Conservation (phyloP, 2,329 filamentous ascomycete genomes). For the Neurospora sp. region DNA sequence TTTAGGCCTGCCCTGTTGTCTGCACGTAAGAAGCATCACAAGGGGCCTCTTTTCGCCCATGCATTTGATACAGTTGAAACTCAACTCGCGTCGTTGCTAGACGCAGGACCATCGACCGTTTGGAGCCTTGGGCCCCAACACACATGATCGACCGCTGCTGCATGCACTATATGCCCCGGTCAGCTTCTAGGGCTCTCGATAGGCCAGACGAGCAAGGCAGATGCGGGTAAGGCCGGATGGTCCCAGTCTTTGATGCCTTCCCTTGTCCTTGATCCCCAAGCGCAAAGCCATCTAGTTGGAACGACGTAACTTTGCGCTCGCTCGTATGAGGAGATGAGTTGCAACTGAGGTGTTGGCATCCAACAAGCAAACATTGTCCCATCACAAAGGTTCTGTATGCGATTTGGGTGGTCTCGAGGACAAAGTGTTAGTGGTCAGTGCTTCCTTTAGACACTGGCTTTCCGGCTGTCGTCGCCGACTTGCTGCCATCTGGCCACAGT, state of each 20-base stretch:
- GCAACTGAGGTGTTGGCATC: not conserved
- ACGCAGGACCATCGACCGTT: not conserved
- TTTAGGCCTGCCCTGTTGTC: not conserved
- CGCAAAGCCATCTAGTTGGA: not conserved
- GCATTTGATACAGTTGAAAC: not conserved
- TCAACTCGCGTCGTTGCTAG: not conserved
- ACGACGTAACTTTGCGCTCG: not conserved
- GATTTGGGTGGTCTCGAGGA: not conserved
- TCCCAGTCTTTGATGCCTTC: not conserved
- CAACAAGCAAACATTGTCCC: not conserved
- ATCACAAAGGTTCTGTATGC: not conserved
- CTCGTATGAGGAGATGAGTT: not conserved
- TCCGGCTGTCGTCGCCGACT: not conserved
- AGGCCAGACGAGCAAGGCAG: not conserved
- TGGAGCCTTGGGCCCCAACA: slow-evolving; percentile 1
- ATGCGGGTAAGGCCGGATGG: not conserved
- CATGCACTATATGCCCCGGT: slow-evolving; percentile 9
- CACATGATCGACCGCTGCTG: slow-evolving; percentile 16
- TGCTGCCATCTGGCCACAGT: not conserved
- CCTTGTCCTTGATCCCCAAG: not conserved
- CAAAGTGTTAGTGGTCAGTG: not conserved
- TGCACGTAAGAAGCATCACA: not conserved
- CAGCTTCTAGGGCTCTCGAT: not conserved
- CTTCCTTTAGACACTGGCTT: not conserved
- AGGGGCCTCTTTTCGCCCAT: not conserved